A percentile compares a stretch with the other conserved stretches of the same genome.
These are phyloP conservation scores for Aspergillus sp. DNA, from an alignment of 2,329 filamentous ascomycete species.

Conservation along the genomic window DNA sequence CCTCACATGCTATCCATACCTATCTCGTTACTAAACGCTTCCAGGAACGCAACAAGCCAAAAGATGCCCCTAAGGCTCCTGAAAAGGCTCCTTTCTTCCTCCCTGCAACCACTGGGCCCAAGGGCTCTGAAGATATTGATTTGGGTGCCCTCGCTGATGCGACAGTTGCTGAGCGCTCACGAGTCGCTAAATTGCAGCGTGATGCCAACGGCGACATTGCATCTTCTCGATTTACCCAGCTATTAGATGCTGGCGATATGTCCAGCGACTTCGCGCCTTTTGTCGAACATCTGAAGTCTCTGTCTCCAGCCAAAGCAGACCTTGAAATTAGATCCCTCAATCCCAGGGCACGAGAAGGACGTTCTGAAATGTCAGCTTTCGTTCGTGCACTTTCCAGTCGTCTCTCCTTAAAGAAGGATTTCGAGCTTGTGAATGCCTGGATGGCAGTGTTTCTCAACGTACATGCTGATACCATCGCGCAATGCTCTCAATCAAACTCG, in stretches of 20 bases:
- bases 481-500: conserved; percentile 48
- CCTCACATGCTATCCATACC: background rate
- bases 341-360: conserved; percentile 38
- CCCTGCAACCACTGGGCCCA: conserved; percentile 44
- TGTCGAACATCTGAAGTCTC: conserved; percentile 73
- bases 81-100: conserved; percentile 97
- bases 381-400: conserved; percentile 74
- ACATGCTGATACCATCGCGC: conserved; percentile 63
- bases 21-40: conserved; percentile 10
- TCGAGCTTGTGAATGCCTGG: conserved; percentile 94
- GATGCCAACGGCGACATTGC: conserved; percentile 33
- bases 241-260: conserved; percentile 46
- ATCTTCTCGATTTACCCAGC: conserved; percentile 46
- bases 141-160: conserved; percentile 27
- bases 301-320: conserved; percentile 83
- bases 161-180: conserved; percentile 55
- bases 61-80: conserved; percentile 83
- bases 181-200: conserved; percentile 67
- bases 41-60: conserved; percentile 87
- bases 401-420: conserved; percentile 71
- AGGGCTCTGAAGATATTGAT: conserved; percentile 24
- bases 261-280: conserved; percentile 65
- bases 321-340: conserved; percentile 82
- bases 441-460: conserved; percentile 90
- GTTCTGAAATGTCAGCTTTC: conserved; percentile 76